Evolutionary conservation across 352 stramenopile genomes (phyloP), one percentile per base, ranked within the genome.

Genomic region (Phytopythium boreale): DNA sequence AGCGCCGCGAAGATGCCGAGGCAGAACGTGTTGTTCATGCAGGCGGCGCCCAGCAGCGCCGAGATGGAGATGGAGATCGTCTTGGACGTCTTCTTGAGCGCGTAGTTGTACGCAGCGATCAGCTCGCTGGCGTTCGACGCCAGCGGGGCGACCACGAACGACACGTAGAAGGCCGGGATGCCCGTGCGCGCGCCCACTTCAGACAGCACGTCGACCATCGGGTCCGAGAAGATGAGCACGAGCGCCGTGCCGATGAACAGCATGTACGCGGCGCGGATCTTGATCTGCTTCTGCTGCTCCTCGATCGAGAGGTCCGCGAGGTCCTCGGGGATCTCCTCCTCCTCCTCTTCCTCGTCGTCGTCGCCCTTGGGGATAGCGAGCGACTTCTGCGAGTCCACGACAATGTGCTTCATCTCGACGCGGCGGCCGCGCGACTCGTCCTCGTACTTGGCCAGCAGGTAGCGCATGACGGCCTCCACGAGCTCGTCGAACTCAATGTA

Each of bases 21-120:
- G 69, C 95, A 98, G 72, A 99, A 98, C n/a, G 97, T 99, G 82
- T 99, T 99, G 87, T 99, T 99, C 96, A 99, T 99, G 72, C 93
- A 98, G 17, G 96, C 97, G 31, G 97, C 97, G 31, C 97, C 97
- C 27, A 98, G 87, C 56, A 98, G 81, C 53, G 90, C 81, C 50
- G 95, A 90, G 36, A 99, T 84, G 12, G 94, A 97, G 63, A 99
- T 98, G 36, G 95, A 98, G 51, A 99, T 98, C 22, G 92, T 98
- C 80, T 98, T 99, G 67, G 83, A 89, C 53, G 96, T 99, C 79
- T 99, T 99, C 82, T 99, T 99, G 41, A 91, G 78, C 47, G 97
- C 96, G 75, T 99, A 99, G 68, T 97, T 98, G 78, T 98, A 98
- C 39, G 92, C 95, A 24, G 97, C 95, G 68, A 99, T 98, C 43